Percentiles rank a stretch among this genome's conserved stretches.
Evolutionary conservation across 2,329 filamentous ascomycete species (phyloP).

Genomic region (Colletotrichum siamense): DNA sequence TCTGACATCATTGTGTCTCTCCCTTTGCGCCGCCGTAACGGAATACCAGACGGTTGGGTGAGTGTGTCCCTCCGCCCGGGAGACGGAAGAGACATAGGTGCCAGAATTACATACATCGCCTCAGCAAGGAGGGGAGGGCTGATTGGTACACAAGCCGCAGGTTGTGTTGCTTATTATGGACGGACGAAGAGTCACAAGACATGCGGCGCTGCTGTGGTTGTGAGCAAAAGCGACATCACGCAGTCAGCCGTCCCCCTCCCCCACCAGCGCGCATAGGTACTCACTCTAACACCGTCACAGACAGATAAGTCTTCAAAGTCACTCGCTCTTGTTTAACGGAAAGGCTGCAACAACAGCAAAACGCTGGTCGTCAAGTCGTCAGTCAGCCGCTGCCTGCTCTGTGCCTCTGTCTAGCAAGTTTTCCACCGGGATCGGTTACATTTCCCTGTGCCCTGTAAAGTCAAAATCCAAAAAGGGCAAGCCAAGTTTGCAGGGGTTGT

Average conservation of each 20-base stretch:
- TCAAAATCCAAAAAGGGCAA: slow-evolving; percentile 22
- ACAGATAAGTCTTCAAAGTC: not conserved
- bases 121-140: not conserved
- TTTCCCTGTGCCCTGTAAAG: slow-evolving; percentile 5
- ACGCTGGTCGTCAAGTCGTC: not conserved
- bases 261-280: not conserved
- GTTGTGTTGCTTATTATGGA: not conserved
- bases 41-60: not conserved
- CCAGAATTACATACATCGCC: not conserved
- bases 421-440: not conserved
- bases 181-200: not conserved
- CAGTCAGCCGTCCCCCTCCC: slow-evolving; percentile 1
- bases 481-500: slow-evolving; percentile 5
- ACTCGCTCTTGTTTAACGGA: not conserved
- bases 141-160: not conserved
- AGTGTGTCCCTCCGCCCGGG: not conserved
- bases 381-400: not conserved
- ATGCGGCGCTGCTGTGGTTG: not conserved
- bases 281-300: not conserved
- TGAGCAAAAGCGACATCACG: slow-evolving; percentile 7
- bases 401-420: not conserved
- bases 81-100: not conserved
- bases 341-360: not conserved
- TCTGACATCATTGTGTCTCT: not conserved
- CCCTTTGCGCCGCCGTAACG: not conserved